These are phyloP conservation scores for Colletotrichum tofieldiae DNA, from an alignment of 2,329 filamentous ascomycete species.

Conservation along the genomic window DNA sequence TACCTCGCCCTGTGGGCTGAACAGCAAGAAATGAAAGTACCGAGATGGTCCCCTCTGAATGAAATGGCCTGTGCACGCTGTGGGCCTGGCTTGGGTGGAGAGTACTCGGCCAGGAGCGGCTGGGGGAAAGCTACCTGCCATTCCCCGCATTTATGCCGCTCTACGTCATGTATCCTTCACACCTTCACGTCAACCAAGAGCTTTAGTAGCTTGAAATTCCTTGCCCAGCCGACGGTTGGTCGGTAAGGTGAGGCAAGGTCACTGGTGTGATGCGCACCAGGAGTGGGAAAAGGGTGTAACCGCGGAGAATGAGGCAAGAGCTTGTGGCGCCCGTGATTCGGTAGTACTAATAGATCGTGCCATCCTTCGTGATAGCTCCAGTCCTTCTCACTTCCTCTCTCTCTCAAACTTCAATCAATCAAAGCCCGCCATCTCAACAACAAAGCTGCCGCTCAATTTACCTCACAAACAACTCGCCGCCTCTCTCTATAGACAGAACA, in stretches of 20 bases:
- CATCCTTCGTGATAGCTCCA: not conserved
- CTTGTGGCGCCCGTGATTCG: conserved; percentile 28
- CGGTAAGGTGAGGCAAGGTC: conserved; percentile 5
- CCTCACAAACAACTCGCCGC: not conserved
- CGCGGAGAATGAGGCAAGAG: conserved; percentile 34
- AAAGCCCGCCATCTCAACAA: conserved; percentile 21
- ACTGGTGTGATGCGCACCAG: conserved; percentile 30
- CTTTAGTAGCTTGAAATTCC: conserved; percentile 27
- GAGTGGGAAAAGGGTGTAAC: conserved; percentile 32
- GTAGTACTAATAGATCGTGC: conserved; percentile 42
- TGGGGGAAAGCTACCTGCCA: conserved; percentile 40
- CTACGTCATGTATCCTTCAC: conserved; percentile 50
- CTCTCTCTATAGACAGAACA: not conserved
- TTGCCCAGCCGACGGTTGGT: conserved; percentile 17
- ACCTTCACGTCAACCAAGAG: conserved; percentile 24
- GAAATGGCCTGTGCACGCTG: conserved; percentile 25
- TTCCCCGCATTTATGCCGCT: conserved; percentile 45
- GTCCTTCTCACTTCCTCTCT: conserved; percentile 9
- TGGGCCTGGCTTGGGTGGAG: conserved; percentile 17
- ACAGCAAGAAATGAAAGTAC: not conserved
- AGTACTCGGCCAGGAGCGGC: conserved; percentile 27
- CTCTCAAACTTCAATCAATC: conserved; percentile 22
- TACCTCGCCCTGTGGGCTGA: not conserved
- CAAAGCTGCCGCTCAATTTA: not conserved
- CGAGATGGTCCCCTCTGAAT: conserved; percentile 3